These are phyloP conservation scores for Candida ascalaphidarum DNA, from an alignment of 805 yeast species.

Conservation along the genomic window DNA sequence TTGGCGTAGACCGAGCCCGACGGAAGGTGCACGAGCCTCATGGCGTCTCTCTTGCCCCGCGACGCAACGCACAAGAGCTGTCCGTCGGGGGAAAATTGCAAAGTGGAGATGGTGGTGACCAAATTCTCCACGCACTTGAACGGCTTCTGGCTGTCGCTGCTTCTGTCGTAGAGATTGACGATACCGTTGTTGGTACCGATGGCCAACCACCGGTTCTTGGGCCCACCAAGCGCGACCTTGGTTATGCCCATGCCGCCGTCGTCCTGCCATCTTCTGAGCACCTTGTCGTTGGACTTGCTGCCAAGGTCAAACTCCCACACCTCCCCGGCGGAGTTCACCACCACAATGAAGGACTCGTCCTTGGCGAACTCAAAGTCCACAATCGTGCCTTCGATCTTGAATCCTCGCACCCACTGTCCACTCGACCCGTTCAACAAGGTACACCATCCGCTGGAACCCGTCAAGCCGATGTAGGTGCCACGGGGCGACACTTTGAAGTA, in stretches of 20 bases:
- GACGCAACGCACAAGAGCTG: slow-evolving; percentile 83
- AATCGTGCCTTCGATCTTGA: slow-evolving; percentile 80
- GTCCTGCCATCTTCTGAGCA: slow-evolving; percentile 72
- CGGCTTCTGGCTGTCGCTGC: slow-evolving; percentile 35
- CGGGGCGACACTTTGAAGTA: slow-evolving; percentile 68
- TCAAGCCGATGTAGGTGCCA: slow-evolving; percentile 65
- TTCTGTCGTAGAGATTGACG: slow-evolving; percentile 76
- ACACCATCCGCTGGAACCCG: slow-evolving; percentile 88
- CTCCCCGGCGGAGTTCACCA: slow-evolving; percentile 74
- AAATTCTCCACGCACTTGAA: slow-evolving; percentile 65
- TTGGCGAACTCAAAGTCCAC: slow-evolving; percentile 69
- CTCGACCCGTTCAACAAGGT: slow-evolving; percentile 67
- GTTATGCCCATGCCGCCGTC: slow-evolving; percentile 83
- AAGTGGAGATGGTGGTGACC: slow-evolving; percentile 67
- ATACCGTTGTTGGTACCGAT: slow-evolving; percentile 85
- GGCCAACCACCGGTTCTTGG: slow-evolving; percentile 72
- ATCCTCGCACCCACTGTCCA: slow-evolving; percentile 83
- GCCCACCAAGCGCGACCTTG: slow-evolving; percentile 62
- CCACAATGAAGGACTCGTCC: slow-evolving; percentile 40
- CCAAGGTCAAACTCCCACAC: slow-evolving; percentile 69
- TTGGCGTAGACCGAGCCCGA: slow-evolving; percentile 78
- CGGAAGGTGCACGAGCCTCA: slow-evolving; percentile 82
- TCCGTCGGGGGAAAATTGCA: slow-evolving; percentile 79
- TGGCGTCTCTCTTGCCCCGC: slow-evolving; percentile 75
- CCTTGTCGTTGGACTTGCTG: slow-evolving; percentile 7